A percentile compares a stretch with the other conserved stretches of the same genome.
Conservation (phyloP, 805 yeast species). For the Wickerhamomyces bisporus region DNA sequence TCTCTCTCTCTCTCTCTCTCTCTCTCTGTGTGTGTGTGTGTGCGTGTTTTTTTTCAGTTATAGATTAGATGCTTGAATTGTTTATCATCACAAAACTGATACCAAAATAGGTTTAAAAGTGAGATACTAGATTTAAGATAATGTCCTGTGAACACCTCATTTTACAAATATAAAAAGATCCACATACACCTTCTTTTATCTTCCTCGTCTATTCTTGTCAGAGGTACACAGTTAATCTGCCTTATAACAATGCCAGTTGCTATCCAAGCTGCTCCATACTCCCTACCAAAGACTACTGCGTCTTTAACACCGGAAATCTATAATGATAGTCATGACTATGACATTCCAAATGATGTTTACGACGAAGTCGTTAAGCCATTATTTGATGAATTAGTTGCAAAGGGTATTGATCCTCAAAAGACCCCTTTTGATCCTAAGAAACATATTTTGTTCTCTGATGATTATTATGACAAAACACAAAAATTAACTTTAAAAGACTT, state of each 20-base stretch:
- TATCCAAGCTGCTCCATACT: neutral
- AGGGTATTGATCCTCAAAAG: conserved; percentile 22
- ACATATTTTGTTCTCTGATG: conserved; percentile 35
- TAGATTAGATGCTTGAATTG: too few relatives aligned
- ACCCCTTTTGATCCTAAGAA: conserved; percentile 32
- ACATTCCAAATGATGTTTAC: conserved; percentile 7
- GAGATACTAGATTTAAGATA: too few relatives aligned
- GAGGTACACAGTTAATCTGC: too few relatives aligned
- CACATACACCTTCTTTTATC: too few relatives aligned
- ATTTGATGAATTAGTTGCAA: conserved; percentile 2
- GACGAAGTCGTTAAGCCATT: conserved; percentile 5
- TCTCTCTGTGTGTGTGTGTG: too few relatives aligned
- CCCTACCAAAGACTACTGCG: neutral
- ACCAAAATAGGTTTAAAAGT: neutral
- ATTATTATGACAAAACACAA: conserved; percentile 31
- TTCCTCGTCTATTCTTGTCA: too few relatives aligned
- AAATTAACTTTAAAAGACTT: conserved; percentile 44
- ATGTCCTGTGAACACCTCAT: neutral
- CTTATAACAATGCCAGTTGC: neutral
- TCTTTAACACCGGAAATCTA: neutral
- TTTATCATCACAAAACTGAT: too few relatives aligned
- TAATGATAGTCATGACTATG: neutral
- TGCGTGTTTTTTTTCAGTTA: too few relatives aligned
- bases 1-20: too few relatives aligned
- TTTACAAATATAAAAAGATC: too few relatives aligned